Percentiles rank a stretch among this genome's conserved stretches.
These are phyloP conservation scores for Talaromyces piceae DNA, from an alignment of 2,329 filamentous ascomycete species.

Conservation along the genomic window DNA sequence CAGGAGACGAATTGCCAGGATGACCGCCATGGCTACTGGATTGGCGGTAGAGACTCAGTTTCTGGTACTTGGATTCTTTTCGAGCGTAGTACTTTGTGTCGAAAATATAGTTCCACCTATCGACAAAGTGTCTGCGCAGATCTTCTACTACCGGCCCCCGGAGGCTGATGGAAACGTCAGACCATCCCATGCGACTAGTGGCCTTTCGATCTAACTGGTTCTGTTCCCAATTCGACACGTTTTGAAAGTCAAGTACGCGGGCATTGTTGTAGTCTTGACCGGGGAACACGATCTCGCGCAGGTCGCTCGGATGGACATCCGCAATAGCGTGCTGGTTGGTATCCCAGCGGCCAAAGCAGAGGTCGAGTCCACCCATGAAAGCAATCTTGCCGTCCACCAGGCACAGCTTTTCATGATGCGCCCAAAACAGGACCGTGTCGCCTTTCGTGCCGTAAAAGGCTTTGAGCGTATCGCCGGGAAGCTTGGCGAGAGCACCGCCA, in stretches of 20 bases:
- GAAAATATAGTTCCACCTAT: constrained; percentile 90
- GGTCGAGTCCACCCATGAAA: constrained; percentile 87
- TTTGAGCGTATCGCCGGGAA: constrained; percentile 66
- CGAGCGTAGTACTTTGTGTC: constrained; percentile 67
- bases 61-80: constrained; percentile 43
- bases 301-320: constrained; percentile 70
- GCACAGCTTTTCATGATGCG: constrained; percentile 87
- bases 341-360: constrained; percentile 85
- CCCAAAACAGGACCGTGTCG: constrained; percentile 81
- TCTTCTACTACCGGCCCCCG: constrained; percentile 68
- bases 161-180: constrained; percentile 72
- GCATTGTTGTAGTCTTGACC: constrained; percentile 94
- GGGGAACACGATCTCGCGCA: constrained; percentile 71
- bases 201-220: constrained; percentile 78
- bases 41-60: constrained; percentile 17
- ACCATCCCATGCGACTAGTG: constrained; percentile 87
- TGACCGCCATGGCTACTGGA: constrained; percentile 16
- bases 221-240: constrained; percentile 70
- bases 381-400: constrained; percentile 69
- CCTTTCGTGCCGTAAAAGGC: constrained; percentile 74
- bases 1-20: no score
- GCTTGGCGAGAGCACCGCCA: constrained; percentile 51
- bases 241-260: constrained; percentile 70
- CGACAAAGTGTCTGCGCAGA: constrained; percentile 68
- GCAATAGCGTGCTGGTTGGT: constrained; percentile 80